phyloP scores from a whole-genome alignment of 495 filamentous ascomycete genomes.

The Aspergillus olivimuriae region DNA sequence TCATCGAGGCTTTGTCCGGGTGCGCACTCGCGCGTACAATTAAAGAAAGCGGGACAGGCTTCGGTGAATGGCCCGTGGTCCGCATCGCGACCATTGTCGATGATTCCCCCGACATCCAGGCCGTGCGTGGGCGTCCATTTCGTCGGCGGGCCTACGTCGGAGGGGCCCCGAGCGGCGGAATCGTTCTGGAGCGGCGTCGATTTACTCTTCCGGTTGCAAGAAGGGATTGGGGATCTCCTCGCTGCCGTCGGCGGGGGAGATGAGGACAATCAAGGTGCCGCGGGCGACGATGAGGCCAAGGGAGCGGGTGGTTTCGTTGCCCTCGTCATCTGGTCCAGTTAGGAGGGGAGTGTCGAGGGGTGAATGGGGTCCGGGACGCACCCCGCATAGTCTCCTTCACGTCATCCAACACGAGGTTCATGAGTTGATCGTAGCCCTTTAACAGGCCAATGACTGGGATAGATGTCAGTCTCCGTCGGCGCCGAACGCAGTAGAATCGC shows the following conservation, averaged over 20 bases:
- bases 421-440: conserved; percentile 93
- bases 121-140: no score
- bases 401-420: conserved; percentile 96
- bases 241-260: conserved; percentile 89
- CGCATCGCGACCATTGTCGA: no score
- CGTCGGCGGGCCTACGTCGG: no score
- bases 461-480: conserved; percentile 1
- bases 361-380: conserved; percentile 25
- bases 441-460: conserved; percentile 71
- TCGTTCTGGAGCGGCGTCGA: no score
- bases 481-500: conserved; percentile 1
- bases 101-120: no score
- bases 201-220: conserved; percentile 57
- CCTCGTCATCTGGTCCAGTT: conserved; percentile 68
- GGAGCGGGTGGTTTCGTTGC: conserved; percentile 74
- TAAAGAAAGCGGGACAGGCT: no score
- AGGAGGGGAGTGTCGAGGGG: conserved; percentile 10
- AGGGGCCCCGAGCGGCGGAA: no score
- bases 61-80: no score
- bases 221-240: conserved; percentile 96
- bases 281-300: conserved; percentile 89
- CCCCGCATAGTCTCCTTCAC: conserved; percentile 85
- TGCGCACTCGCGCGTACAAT: no score
- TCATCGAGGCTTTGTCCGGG: no score
- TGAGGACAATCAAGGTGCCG: conserved; percentile 84